Evolutionary conservation across 179 eudicot species (phyloP).

Genomic region (Beta corolliflora): DNA sequence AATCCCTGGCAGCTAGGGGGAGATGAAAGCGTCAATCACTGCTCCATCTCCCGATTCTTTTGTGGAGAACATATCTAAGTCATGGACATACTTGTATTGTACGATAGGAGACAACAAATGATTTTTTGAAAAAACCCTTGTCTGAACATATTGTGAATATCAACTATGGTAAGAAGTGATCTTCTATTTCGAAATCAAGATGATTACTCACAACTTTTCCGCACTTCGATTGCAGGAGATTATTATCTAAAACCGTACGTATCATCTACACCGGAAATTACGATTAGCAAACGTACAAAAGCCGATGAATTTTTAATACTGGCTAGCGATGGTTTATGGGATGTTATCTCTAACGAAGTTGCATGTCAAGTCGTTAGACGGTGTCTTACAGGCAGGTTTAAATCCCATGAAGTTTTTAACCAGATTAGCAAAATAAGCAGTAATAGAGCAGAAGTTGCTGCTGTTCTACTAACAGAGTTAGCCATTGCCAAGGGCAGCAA

Average conservation of each 20-base stretch:
- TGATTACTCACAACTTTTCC: neutral
- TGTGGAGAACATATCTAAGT: no score
- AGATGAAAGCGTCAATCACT: no score
- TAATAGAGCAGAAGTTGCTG: constrained; percentile 42
- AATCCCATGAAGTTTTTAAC: neutral
- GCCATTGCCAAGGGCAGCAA: constrained; percentile 64
- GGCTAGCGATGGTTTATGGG: constrained; percentile 85
- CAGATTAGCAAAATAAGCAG: constrained; percentile 14
- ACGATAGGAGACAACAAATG: no score
- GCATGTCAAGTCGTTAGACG: constrained; percentile 62
- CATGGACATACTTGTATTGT: no score
- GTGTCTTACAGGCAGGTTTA: constrained; percentile 47
- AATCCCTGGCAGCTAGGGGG: no score
- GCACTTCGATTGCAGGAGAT: constrained; percentile 49
- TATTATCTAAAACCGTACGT: constrained; percentile 66
- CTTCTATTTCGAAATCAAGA: neutral
- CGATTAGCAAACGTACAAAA: constrained; percentile 40
- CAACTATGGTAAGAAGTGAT: no score
- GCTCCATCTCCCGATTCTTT: no score
- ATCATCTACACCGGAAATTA: constrained; percentile 62
- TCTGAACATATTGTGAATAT: no score
- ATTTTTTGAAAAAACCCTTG: no score
- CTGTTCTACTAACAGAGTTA: constrained; percentile 47
- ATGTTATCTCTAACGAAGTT: constrained; percentile 59
- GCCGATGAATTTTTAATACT: constrained; percentile 68